A percentile compares a stretch with the other conserved stretches of the same genome.
Evolutionary conservation across 83 land plant genomes (phyloP).

Genomic region (Diphasiastrum complanatum): DNA sequence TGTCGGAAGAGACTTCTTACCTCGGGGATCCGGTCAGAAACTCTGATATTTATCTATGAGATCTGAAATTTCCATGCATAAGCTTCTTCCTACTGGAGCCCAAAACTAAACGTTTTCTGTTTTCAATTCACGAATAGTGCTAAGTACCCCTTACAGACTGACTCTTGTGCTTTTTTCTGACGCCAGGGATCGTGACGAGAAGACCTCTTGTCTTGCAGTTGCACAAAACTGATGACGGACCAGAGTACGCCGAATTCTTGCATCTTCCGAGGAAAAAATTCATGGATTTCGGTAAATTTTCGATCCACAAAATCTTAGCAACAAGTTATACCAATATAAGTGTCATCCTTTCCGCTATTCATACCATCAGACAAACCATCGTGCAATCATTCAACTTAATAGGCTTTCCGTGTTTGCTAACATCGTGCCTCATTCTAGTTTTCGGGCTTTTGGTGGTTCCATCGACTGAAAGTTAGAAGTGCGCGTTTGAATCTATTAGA

Average conservation of each 20-base stretch:
- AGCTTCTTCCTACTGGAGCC: too few relatives aligned
- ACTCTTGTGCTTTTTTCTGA: background rate
- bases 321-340: too few relatives aligned
- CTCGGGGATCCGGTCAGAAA: background rate
- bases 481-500: too few relatives aligned
- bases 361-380: too few relatives aligned
- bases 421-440: too few relatives aligned
- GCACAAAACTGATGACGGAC: conserved; percentile 24
- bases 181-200: conserved; percentile 75
- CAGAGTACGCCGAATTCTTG: conserved; percentile 14
- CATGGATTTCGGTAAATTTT: conserved; percentile 8
- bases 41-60: background rate
- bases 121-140: background rate
- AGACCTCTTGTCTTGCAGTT: conserved; percentile 81
- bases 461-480: too few relatives aligned
- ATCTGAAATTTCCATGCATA: background rate
- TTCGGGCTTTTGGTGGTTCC: too few relatives aligned
- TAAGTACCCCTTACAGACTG: too few relatives aligned
- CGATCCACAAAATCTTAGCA: too few relatives aligned
- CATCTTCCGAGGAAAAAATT: conserved; percentile 17
- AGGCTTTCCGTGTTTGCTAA: too few relatives aligned
- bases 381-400: too few relatives aligned
- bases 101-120: background rate
- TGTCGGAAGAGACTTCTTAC: conserved; percentile 3
- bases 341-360: too few relatives aligned